Base-by-base conservation (phyloP, 2,329 filamentous ascomycete species). In the Venturia pyrina region DNA sequence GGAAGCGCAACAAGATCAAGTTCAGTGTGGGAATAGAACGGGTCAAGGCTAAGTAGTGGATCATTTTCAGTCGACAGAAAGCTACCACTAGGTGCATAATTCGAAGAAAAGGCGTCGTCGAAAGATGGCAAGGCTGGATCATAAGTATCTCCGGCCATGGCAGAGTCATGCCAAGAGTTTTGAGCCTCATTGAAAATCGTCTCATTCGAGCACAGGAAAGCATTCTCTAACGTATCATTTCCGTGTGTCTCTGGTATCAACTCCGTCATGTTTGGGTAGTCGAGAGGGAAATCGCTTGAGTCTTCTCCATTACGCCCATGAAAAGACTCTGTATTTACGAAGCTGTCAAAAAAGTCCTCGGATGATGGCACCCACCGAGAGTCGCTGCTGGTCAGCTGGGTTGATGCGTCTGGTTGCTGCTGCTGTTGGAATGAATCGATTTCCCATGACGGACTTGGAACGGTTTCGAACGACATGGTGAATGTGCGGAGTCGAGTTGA, bases 341-440 rank as follows among this genome's bases (percentile, higher is more conserved):
- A 87, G 73, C 86, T 81, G 71, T 86, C 83, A 78, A 88, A 87
- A 75, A 87, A 79, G 73, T 83, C 82, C 75, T 83, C 82, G 75
- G 81, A 81, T 17, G 56, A n/a, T 72, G 86, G 84, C 70, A 82
- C 79, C 77, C 81, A 81, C 66, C 82, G 80, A 71, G 76, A 74
- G 67, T 78, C 78, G 80, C 82, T 84, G 77, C 82, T 78, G 73
- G 76, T 44, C 7, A 5, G 19, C 28, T 59, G 53, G 5, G 13
- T 59, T 37, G 53, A 59, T 37, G 13, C 19, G 15, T 59, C 53
- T 28, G 21, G 13, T n/a, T 48, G 46, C 28, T 53, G 48, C 53
- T 59, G 53, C 19, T 59, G 53, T 37, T 59, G 53, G 32, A 37
- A 37, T n/a, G 53, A 59, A 3, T 21, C 19, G 21, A 59, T 37